Evolutionary conservation across 352 stramenopile genomes (phyloP), one percentile per base, ranked within the genome.

Genomic region (Globisporangium takayamanum): DNA sequence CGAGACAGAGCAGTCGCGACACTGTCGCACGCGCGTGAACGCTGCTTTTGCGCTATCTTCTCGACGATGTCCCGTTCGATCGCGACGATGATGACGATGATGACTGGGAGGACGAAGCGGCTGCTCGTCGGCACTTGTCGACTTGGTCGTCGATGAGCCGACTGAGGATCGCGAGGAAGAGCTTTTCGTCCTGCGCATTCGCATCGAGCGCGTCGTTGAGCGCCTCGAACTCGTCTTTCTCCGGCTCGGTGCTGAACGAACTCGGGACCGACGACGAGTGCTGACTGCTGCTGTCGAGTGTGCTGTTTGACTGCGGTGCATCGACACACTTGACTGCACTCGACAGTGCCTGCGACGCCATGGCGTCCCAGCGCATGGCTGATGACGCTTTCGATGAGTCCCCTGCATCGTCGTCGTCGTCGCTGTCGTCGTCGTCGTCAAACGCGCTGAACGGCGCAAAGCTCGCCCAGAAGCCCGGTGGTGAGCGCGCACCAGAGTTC

Each of bases 171-270:
- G 50, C 64, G 14, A 94, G 61, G 57, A 91, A 94, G 22, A 89
- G 70, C 56, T 88, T 87, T 62, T 94, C 84, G 59, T 88, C 78
- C 52, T 84, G 69, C 30, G 74, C 37, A 48, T 80, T 75, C 51
- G 72, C 73, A 54, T 92, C 81, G 15, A 90, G 56, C 8, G 64
- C 65, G 20, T 86, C 72, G 49, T 89, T 88, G 39, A 92, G 60
- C 30, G 78, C 45, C 50, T 90, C 82, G 66, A 92, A 90, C 55
- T 92, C 82, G 59, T 92, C 78, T 54, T 82, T 87, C 30, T 88
- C 79, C 7, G 70, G 63, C 46, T 87, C 77, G 20, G 51, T 50
- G 15, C 64, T 69, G 49, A 88, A 64, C 50, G 37, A 56, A 33
- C 58, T 66, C 16, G 47, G 61, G 3, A 57, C 36, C 11, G 62